Evolutionary conservation across 768 basidiomycete genomes (phyloP).

Genomic region (Mycena filopes): DNA sequence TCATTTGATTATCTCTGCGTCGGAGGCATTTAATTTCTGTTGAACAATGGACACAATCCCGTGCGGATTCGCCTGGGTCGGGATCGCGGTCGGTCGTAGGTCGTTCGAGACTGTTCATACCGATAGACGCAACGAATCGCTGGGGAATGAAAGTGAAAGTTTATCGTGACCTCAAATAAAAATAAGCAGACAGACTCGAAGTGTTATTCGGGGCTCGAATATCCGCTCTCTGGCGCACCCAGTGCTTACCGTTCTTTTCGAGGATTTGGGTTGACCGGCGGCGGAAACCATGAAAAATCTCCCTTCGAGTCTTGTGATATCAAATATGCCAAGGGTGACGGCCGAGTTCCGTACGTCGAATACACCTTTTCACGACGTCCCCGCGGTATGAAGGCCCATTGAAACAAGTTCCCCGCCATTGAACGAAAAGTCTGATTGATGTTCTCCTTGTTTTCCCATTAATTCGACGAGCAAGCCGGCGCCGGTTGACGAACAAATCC

Average conservation of each 20-base stretch:
- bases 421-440: constrained; percentile 8
- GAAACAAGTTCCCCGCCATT: constrained; percentile 12
- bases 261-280: constrained; percentile 17
- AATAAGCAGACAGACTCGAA: neutral
- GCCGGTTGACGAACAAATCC: constrained; percentile 1
- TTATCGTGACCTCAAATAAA: too few species aligned
- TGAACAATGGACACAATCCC: neutral
- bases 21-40: neutral
- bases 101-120: neutral
- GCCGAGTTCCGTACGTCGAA: constrained; percentile 22
- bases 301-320: constrained; percentile 19
- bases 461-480: constrained; percentile 3
- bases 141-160: neutral
- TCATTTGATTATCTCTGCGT: constrained; percentile 24
- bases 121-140: neutral
- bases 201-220: neutral
- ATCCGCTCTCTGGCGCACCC: constrained; percentile 6
- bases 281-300: constrained; percentile 13
- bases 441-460: constrained; percentile 14
- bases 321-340: constrained; percentile 25
- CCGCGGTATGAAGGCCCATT: constrained; percentile 17
- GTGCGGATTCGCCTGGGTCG: neutral
- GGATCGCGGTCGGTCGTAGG: constrained; percentile 1
- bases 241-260: neutral
- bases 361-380: neutral